Percentiles rank a stretch among this genome's conserved stretches.
phyloP scores from a whole-genome alignment of 2,329 filamentous ascomycete species.

The Claviceps africana region DNA sequence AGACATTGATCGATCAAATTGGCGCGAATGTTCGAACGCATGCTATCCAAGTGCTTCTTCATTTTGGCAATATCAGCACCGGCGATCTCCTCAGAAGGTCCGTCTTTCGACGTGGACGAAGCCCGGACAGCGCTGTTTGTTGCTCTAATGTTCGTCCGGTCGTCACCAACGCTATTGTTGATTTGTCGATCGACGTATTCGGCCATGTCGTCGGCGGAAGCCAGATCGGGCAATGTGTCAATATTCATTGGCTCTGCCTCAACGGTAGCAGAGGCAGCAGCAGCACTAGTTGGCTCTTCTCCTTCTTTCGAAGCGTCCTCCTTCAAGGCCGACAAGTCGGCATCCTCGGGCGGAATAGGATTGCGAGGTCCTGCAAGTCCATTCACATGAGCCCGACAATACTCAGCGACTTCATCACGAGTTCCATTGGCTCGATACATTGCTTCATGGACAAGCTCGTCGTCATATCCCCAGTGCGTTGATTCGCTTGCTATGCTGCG shows the following conservation, averaged over 20 bases:
- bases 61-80: slow-evolving; percentile 19
- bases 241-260: slow-evolving; percentile 26
- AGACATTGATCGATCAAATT: slow-evolving; percentile 80
- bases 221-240: slow-evolving; percentile 16
- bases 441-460: slow-evolving; percentile 60
- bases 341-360: slow-evolving; percentile 51
- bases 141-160: background rate
- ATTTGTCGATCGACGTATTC: slow-evolving; percentile 4
- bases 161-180: background rate
- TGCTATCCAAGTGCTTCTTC: slow-evolving; percentile 65
- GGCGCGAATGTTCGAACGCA: slow-evolving; percentile 56
- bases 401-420: slow-evolving; percentile 48
- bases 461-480: slow-evolving; percentile 24
- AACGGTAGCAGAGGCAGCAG: slow-evolving; percentile 8
- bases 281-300: slow-evolving; percentile 11
- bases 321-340: slow-evolving; percentile 22
- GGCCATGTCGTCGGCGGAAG: slow-evolving; percentile 2
- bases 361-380: slow-evolving; percentile 47
- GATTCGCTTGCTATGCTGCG: slow-evolving; percentile 20
- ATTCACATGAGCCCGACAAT: slow-evolving; percentile 52
- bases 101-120: slow-evolving; percentile 4
- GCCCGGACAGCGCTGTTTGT: slow-evolving; percentile 5
- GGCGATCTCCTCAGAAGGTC: slow-evolving; percentile 7
- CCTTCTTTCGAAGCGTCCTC: slow-evolving; percentile 12
- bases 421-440: slow-evolving; percentile 69